These are phyloP conservation scores for Alternaria burnsii DNA, from an alignment of 2,329 filamentous ascomycete genomes.

Conservation along the genomic window DNA sequence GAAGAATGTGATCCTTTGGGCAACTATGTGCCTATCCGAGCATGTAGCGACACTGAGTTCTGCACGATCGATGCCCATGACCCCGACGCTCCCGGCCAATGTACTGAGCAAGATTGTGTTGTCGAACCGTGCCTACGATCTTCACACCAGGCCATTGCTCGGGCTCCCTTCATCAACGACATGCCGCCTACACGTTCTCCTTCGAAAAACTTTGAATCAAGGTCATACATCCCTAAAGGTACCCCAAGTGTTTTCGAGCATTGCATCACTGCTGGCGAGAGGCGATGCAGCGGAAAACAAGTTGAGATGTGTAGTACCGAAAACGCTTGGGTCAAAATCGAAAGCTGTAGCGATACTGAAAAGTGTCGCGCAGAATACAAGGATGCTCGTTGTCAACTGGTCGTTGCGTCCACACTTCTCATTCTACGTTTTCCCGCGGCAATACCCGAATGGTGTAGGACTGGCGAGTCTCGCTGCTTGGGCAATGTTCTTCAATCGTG, in stretches of 20 bases:
- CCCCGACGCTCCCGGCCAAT: too few species aligned
- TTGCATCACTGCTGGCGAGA: neutral
- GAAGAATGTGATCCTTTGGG: too few species aligned
- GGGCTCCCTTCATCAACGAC: neutral
- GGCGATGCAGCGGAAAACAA: neutral
- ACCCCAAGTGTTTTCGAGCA: neutral
- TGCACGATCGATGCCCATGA: too few species aligned
- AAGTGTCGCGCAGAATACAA: neutral
- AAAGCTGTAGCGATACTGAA: neutral
- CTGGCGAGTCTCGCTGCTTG: neutral
- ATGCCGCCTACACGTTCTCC: neutral
- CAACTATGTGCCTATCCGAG: too few species aligned
- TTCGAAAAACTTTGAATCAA: neutral
- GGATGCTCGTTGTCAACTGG: neutral
- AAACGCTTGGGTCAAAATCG: neutral
- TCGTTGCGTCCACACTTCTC: neutral
- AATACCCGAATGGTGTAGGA: neutral
- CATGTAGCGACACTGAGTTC: too few species aligned
- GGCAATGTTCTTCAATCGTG: constrained; percentile 1
- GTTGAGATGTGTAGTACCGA: neutral
- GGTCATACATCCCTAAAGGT: neutral
- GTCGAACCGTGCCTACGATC: neutral
- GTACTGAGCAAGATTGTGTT: too few species aligned
- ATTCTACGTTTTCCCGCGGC: neutral
- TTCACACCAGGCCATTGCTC: neutral